phyloP scores from a whole-genome alignment of 768 basidiomycete genomes.

The Suillus subluteus region DNA sequence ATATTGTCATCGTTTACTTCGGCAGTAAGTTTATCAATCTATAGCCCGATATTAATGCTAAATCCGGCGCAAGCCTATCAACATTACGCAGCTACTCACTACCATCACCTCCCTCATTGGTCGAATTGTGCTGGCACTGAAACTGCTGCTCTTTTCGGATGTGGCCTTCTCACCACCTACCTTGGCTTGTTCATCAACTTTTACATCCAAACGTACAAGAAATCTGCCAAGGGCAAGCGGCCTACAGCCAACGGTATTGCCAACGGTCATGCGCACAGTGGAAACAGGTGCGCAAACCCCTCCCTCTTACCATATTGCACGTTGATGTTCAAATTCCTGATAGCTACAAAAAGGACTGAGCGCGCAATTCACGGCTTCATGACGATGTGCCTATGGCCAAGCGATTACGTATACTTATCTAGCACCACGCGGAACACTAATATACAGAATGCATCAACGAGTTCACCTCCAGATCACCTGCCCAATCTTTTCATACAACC shows the following conservation, averaged over 20 bases:
- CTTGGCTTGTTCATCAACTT: conserved; percentile 96
- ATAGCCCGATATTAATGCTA: conserved; percentile 12
- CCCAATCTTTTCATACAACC: conserved; percentile 19
- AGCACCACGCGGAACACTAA: conserved; percentile 14
- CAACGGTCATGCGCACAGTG: conserved; percentile 46
- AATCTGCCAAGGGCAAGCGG: conserved; percentile 47
- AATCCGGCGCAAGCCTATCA: conserved; percentile 60
- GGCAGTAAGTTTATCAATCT: conserved; percentile 68
- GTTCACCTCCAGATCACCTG: conserved; percentile 9
- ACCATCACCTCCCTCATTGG: conserved; percentile 62
- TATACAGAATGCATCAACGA: conserved; percentile 11
- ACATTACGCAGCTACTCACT: conserved; percentile 74
- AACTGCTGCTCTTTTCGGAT: conserved; percentile 86
- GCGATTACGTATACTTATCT: conserved; percentile 20
- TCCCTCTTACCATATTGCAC: neutral
- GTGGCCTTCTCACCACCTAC: conserved; percentile 85
- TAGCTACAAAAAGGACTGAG: conserved; percentile 42
- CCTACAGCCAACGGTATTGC: conserved; percentile 39
- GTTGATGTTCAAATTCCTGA: conserved; percentile 8
- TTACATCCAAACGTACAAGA: conserved; percentile 85
- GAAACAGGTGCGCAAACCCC: conserved; percentile 30
- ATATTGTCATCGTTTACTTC: conserved; percentile 90
- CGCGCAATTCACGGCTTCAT: conserved; percentile 1
- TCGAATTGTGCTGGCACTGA: conserved; percentile 91
- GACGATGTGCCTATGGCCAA: conserved; percentile 7